Evolutionary conservation across 2,329 filamentous ascomycete genomes (phyloP).

Genomic region (Fusarium oligoseptatum): DNA sequence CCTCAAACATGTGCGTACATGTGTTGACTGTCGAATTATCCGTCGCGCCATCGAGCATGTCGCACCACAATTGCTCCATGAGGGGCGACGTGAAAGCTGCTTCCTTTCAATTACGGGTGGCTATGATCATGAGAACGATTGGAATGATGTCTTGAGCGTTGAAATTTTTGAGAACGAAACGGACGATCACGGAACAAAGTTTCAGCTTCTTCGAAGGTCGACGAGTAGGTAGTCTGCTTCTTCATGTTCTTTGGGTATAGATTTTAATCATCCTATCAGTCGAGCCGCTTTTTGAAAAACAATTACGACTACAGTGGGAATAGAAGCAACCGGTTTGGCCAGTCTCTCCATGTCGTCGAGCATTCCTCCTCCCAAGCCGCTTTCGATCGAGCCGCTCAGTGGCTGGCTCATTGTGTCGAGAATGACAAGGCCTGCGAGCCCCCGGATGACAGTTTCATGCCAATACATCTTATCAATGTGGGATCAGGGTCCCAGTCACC

Average conservation of each 20-base stretch:
- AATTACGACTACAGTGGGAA: neutral
- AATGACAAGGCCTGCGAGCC: neutral
- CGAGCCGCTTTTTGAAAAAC: neutral
- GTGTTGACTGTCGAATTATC: neutral
- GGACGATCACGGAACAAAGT: neutral
- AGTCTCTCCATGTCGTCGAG: neutral
- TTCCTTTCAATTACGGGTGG: neutral
- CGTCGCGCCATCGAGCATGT: neutral
- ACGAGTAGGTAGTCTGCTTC: neutral
- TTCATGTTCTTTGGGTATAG: neutral
- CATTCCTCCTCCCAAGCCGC: neutral
- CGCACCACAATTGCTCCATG: neutral
- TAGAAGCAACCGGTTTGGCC: neutral
- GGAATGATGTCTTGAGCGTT: neutral
- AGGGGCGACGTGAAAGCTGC: neutral
- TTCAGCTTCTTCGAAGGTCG: neutral
- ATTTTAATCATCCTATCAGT: neutral
- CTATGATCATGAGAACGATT: neutral
- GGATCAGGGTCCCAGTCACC: neutral
- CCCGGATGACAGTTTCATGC: neutral
- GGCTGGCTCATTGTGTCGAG: neutral
- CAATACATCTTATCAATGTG: neutral
- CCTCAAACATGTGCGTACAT: neutral
- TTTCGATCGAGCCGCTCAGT: neutral
- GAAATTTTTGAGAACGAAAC: neutral